Conservation (phyloP, 225 moss, liverwort and hornwort species). For the Anthoceros angustus region DNA sequence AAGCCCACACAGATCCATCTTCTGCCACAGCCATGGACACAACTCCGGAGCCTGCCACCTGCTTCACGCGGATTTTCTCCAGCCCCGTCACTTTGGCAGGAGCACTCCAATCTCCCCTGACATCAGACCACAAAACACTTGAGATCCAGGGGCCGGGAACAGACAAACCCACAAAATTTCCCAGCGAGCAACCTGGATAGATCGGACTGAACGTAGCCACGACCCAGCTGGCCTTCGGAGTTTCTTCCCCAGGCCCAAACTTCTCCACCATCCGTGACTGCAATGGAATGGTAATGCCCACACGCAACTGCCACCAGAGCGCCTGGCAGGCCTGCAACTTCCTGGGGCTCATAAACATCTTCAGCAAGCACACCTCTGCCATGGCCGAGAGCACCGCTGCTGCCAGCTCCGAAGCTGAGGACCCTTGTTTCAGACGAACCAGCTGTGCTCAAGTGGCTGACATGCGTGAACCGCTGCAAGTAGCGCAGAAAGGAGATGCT, state of each 20-base stretch:
- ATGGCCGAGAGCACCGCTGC: slow-evolving; percentile 73
- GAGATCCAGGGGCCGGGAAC: neutral
- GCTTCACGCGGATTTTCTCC: slow-evolving; percentile 36
- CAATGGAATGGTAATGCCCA: slow-evolving; percentile 86
- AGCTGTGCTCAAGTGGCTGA: neutral
- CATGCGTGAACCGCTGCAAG: neutral
- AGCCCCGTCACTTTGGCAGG: slow-evolving; percentile 56
- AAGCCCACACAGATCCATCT: slow-evolving; percentile 74
- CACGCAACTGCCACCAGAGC: slow-evolving; percentile 44
- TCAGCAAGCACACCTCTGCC: slow-evolving; percentile 30
- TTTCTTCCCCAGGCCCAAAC: slow-evolving; percentile 97
- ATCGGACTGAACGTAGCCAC: slow-evolving; percentile 21
- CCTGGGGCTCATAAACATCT: slow-evolving; percentile 36
- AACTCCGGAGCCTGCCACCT: slow-evolving; percentile 57
- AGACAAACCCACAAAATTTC: neutral
- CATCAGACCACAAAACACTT: neutral
- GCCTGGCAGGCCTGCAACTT: slow-evolving; percentile 38
- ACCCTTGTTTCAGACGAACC: slow-evolving; percentile 23
- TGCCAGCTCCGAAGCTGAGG: slow-evolving; percentile 69
- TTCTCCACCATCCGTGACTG: slow-evolving; percentile 48
- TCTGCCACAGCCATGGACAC: slow-evolving; percentile 63
- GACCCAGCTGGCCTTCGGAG: slow-evolving; percentile 64
- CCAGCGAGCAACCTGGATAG: neutral
- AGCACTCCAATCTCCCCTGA: slow-evolving; percentile 30
- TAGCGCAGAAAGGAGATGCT: neutral